Evolutionary conservation across 1,284 basidiomycete genomes (phyloP).

Genomic region (Microbotryum silenes-acaulis): DNA sequence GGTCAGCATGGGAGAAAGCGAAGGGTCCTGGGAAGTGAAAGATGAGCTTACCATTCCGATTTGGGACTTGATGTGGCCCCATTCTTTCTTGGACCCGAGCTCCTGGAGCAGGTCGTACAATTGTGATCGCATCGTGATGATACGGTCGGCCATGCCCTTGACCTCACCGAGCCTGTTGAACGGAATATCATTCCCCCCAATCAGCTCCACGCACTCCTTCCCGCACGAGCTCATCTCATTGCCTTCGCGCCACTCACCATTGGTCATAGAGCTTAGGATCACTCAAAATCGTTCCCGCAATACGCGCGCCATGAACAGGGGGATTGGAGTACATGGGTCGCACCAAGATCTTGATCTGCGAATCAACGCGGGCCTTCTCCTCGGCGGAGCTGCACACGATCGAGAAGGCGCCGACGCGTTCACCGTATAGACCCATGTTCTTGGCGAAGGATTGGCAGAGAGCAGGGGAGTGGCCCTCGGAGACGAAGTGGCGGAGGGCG

Average conservation of each 20-base stretch:
- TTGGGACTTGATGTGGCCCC: constrained; percentile 83
- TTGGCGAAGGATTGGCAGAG: constrained; percentile 55
- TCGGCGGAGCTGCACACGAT: constrained; percentile 47
- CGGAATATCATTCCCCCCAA: too few species aligned
- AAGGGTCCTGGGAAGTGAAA: constrained; percentile 42
- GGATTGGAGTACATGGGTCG: constrained; percentile 99
- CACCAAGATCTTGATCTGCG: constrained; percentile 53
- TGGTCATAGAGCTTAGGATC: constrained; percentile 43
- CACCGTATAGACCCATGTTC: constrained; percentile 89
- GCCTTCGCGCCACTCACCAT: constrained; percentile 34
- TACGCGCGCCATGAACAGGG: constrained; percentile 61
- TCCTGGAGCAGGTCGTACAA: constrained; percentile 70
- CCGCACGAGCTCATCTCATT: too few species aligned
- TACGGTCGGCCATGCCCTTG: constrained; percentile 80
- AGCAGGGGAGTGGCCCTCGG: constrained; percentile 64
- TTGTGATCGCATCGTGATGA: constrained; percentile 81
- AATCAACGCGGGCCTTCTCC: constrained; percentile 38
- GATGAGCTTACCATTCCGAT: constrained; percentile 62
- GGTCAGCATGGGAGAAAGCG: background rate
- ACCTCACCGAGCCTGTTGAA: constrained; percentile 53
- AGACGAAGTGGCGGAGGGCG: constrained; percentile 83
- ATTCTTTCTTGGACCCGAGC: constrained; percentile 57
- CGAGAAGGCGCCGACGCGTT: constrained; percentile 80
- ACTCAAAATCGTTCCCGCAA: constrained; percentile 43
- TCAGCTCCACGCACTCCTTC: background rate